Evolutionary conservation across 352 stramenopile genomes (phyloP), one percentile per base, ranked within the genome.

Genomic region (Peronospora destructor): DNA sequence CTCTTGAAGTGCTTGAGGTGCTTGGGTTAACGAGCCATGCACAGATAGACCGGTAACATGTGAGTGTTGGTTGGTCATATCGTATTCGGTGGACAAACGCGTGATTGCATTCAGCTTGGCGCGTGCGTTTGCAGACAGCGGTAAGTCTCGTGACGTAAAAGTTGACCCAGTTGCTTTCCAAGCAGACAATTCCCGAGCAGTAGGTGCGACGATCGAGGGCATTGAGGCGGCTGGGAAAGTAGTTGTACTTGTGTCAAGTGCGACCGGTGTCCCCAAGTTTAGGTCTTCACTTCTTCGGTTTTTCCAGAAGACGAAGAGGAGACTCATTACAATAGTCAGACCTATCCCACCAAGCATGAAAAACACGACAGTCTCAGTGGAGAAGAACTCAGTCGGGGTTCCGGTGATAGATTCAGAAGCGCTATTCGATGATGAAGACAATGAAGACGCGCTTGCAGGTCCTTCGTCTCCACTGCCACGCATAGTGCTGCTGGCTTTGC

Each of bases 221-320:
- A 53, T 45, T 16, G 48, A 42, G 16, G 25, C 25, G 39, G 28
- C 19, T 21, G 57, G 48, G 33, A 58, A 64, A 25, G 43, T 49
- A 26, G 39, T 53, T 3, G 47, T 53, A 14, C 39, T 30, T 12
- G 34, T 48, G 23, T 54, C 35, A 13, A 41, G n/a, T 2, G 44
- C 23, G 16, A 46, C 25, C 32, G 59, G 38, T 17, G 59, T 61
- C 30, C 30, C 36, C 26, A 58, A 21, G 10, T 61, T 29, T 2
- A 26, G 37, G 12, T 49, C 25, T 39, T 62, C 17, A 16, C 48
- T 44, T 16, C 13, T 38, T 38, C 30, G 50, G n/a, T n/a, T 54
- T 48, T 37, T 59, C 44, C 60, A 59, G 6, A 60, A 38, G 13
- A 66, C 44, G 23, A 63, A 61, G 41, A 73, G 48, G 6, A 73